Evolutionary conservation across 2,329 filamentous ascomycete species (phyloP).

Genomic region (Metarhizium rileyi): DNA sequence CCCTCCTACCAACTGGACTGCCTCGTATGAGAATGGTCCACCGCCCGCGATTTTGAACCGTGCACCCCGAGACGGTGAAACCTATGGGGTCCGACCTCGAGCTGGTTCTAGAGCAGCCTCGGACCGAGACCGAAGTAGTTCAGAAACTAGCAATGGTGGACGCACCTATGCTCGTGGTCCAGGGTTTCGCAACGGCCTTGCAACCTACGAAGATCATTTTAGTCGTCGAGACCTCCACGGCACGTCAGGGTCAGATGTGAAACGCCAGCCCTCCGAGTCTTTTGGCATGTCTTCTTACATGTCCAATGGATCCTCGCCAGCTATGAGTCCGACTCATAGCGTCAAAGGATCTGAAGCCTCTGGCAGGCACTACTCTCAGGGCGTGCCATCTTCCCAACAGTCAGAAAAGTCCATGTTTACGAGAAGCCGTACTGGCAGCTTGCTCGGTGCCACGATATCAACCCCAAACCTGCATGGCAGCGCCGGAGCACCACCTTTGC

Average conservation of each 20-base stretch:
- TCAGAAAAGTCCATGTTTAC: constrained; percentile 10
- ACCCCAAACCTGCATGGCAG: constrained; percentile 28
- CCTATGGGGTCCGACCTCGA: constrained; percentile 18
- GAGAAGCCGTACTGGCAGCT: constrained; percentile 28
- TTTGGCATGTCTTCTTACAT: background rate
- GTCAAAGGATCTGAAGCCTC: constrained; percentile 5
- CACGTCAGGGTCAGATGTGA: background rate
- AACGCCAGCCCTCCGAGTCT: constrained; percentile 1
- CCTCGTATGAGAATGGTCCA: constrained; percentile 34
- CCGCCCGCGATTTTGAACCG: constrained; percentile 37
- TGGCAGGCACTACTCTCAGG: constrained; percentile 15
- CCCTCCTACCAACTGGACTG: constrained; percentile 22
- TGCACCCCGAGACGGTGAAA: constrained; percentile 32
- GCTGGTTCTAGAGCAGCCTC: constrained; percentile 23
- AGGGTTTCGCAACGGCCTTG: constrained; percentile 28
- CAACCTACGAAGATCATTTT: constrained; percentile 27
- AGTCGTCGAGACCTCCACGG: constrained; percentile 5
- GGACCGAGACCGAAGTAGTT: constrained; percentile 45
- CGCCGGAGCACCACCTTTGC: constrained; percentile 37
- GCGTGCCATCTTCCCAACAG: background rate
- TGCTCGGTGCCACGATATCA: constrained; percentile 21
- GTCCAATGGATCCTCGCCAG: background rate
- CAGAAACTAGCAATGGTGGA: constrained; percentile 40
- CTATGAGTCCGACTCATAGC: constrained; percentile 6
- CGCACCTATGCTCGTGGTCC: constrained; percentile 29